phyloP scores from a whole-genome alignment of 495 filamentous ascomycete genomes.

The Penicillium odoratum region DNA sequence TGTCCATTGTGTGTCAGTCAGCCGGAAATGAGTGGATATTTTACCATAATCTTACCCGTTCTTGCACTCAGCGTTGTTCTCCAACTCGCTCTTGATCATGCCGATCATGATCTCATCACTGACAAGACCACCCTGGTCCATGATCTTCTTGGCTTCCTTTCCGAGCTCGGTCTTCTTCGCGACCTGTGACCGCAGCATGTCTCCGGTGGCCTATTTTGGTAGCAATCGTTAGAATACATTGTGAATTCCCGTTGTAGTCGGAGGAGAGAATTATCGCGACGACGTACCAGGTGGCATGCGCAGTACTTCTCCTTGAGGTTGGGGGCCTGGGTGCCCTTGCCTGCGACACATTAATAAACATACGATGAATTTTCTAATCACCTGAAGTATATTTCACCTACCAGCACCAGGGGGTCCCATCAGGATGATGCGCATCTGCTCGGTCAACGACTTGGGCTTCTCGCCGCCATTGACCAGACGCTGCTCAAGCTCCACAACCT shows the following conservation, averaged over 20 bases:
- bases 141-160: slow-evolving; percentile 99
- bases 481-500: slow-evolving; percentile 75
- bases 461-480: slow-evolving; percentile 54
- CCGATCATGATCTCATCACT: slow-evolving; percentile 99
- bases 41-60: slow-evolving; percentile 61
- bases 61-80: slow-evolving; percentile 92
- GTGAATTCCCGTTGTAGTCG: background rate
- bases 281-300: slow-evolving; percentile 89
- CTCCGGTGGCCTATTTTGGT: slow-evolving; percentile 79
- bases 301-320: slow-evolving; percentile 97
- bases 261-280: background rate
- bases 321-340: slow-evolving; percentile 98
- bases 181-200: slow-evolving; percentile 98
- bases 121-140: slow-evolving; percentile 96
- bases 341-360: slow-evolving; percentile 49
- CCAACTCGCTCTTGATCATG: slow-evolving; percentile 98
- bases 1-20: slow-evolving; percentile 38
- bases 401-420: slow-evolving; percentile 98
- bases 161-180: slow-evolving; percentile 96
- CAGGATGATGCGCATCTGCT: slow-evolving; percentile 88
- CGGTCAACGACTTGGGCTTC: slow-evolving; percentile 48
- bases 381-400: slow-evolving; percentile 40
- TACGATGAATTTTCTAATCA: slow-evolving; percentile 17
- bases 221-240: slow-evolving; percentile 8
- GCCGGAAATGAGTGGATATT: background rate